A percentile compares a stretch with the other conserved stretches of the same genome.
Conservation (phyloP, 73 alveolate genomes). For the Diophrys sp. region DNA sequence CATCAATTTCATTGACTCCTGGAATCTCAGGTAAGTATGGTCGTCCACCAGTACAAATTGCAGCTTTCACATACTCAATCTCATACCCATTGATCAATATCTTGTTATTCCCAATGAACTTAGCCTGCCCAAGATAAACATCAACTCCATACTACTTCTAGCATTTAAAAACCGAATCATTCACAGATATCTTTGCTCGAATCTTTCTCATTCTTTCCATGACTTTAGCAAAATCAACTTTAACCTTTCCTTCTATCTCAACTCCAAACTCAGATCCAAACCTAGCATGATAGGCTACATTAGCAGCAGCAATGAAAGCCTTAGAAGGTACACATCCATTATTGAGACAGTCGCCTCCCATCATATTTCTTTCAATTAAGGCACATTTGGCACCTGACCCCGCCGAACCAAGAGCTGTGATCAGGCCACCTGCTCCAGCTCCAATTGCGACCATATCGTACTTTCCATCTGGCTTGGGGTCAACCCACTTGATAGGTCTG, state of each 20-base stretch:
- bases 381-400: conserved; percentile 78
- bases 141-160: conserved; percentile 50
- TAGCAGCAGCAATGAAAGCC: conserved; percentile 68
- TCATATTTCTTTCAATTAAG: conserved; percentile 64
- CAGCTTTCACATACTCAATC: conserved; percentile 20
- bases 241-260: conserved; percentile 17
- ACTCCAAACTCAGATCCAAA: conserved; percentile 39
- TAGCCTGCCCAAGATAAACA: conserved; percentile 56
- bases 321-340: conserved; percentile 88
- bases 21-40: conserved; percentile 43
- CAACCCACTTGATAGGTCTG: conserved; percentile 70
- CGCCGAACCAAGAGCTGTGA: conserved; percentile 52
- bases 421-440: conserved; percentile 89
- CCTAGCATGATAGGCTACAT: conserved; percentile 51
- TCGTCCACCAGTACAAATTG: conserved; percentile 64
- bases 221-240: conserved; percentile 56
- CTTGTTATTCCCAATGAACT: conserved; percentile 21
- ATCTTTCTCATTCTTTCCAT: conserved; percentile 65
- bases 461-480: conserved; percentile 42
- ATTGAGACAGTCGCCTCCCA: conserved; percentile 81
- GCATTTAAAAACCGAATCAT: conserved; percentile 47
- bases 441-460: conserved; percentile 80
- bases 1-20: conserved; percentile 42
- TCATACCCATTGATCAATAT: conserved; percentile 30
- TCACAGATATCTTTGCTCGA: conserved; percentile 60